Base-by-base conservation (phyloP, 768 basidiomycete genomes). In the Mycena olivaceomarginata region DNA sequence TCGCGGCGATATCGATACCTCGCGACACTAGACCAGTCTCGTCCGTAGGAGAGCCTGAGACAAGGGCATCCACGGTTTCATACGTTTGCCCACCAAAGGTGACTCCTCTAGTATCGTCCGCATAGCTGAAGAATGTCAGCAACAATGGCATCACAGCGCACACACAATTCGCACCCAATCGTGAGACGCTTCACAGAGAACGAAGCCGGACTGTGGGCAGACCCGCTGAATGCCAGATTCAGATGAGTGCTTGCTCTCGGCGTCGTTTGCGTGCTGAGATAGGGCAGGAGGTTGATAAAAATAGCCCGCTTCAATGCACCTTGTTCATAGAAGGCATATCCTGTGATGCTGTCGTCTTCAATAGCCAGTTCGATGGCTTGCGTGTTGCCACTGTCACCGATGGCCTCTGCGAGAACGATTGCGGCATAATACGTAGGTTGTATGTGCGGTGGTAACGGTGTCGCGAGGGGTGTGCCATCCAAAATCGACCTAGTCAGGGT, bases 251-350 rank as follows among this genome's bases (percentile, higher is more conserved):
- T 51, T 51, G 48, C 18, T 51, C 48, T 51, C 15, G 12, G 12
- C 48, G 48, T 51, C 48, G 48, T 20, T 20, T 45, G 15, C 48
- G 15, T 51, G 48, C 48, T 45, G 43, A 51, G 48, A 20, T 16
- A 51, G 18, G 48, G 15, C 18, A 51, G 48, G 48, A 20, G 22
- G 37, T 41, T 63, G 37, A 63, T 63, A 20, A 63, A 41, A 7
- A 63, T 5, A 7, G 62, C 62, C 6, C 62, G 31, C 39, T 63
- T 63, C 62, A 63, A n/a, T 22, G 18, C 39, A 20, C 62, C 15
- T 20, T 16, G 11, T 22, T 63, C 62, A 22, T 63, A 63, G 37
- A 63, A 63, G 11, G 62, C 62, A 22, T 63, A 63, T n/a, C 62
- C 62, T 18, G 62, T 10, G 37, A 63, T 41, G 37, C 39, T n/a